phyloP scores from a whole-genome alignment of 2,329 filamentous ascomycete genomes.

The Penicillium italicum region DNA sequence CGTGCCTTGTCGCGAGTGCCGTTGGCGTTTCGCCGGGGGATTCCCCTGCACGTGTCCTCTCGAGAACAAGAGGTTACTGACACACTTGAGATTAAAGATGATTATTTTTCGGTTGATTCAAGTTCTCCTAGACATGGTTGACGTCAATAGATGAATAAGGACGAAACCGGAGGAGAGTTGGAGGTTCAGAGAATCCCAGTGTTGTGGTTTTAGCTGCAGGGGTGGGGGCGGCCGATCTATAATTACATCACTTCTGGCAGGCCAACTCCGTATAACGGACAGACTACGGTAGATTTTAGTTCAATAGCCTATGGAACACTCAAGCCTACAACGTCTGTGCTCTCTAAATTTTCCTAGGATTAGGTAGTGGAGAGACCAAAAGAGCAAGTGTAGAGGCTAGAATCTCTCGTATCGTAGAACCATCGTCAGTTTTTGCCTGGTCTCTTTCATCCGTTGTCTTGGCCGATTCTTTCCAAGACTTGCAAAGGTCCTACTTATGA shows the following conservation, averaged over 20 bases:
- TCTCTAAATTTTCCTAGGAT: not conserved
- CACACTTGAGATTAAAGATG: not conserved
- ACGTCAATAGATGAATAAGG: constrained; percentile 6
- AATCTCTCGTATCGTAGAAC: not conserved
- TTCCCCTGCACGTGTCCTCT: not conserved
- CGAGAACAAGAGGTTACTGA: not conserved
- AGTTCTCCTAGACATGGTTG: constrained; percentile 2
- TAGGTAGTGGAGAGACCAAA: not conserved
- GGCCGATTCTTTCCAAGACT: not conserved
- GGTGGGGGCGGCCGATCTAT: constrained; percentile 27
- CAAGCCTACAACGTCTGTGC: constrained; percentile 9
- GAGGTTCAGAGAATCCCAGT: constrained; percentile 26
- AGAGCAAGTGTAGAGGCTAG: not conserved
- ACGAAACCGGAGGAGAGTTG: constrained; percentile 7
- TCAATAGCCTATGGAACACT: constrained; percentile 2
- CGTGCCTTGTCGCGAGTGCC: not conserved
- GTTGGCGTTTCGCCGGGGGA: not conserved
- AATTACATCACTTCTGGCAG: constrained; percentile 26
- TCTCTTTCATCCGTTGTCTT: not conserved
- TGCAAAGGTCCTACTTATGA: not conserved
- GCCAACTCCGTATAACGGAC: constrained; percentile 1
- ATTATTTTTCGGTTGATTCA: not conserved
- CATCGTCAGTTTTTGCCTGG: constrained; percentile 1
- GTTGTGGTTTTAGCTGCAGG: constrained; percentile 35
- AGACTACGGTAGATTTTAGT: constrained; percentile 4